A percentile compares a stretch with the other conserved stretches of the same genome.
Evolutionary conservation across 1,139 yeast species (phyloP).

Genomic region (Diutina pseudorugosa): DNA sequence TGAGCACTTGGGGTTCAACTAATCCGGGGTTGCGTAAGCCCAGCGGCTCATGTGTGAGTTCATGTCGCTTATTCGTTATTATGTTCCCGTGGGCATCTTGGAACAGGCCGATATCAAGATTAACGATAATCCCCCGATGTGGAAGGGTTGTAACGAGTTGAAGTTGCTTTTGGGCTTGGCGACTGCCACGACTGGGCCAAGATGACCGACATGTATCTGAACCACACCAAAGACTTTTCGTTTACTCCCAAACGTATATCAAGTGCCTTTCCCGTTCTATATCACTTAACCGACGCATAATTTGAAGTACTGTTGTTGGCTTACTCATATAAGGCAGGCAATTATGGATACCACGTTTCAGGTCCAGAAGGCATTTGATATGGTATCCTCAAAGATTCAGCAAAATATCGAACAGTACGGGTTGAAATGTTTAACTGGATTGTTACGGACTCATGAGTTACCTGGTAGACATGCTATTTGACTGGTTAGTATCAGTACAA

Average conservation of each 20-base stretch:
- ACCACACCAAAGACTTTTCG: conserved; percentile 65
- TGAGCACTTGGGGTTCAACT: conserved; percentile 98
- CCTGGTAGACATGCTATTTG: too few species aligned
- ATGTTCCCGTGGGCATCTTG: conserved; percentile 85
- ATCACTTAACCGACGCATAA: too few species aligned
- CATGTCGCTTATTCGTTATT: conserved; percentile 85
- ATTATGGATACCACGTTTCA: too few species aligned
- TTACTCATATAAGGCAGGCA: too few species aligned
- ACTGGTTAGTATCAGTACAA: too few species aligned
- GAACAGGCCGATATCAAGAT: conserved; percentile 81
- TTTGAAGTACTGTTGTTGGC: too few species aligned
- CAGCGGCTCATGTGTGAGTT: conserved; percentile 92
- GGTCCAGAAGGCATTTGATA: too few species aligned
- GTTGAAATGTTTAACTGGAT: too few species aligned
- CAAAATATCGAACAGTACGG: too few species aligned
- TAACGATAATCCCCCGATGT: conserved; percentile 87
- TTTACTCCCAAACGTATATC: conserved; percentile 93
- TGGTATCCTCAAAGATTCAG: too few species aligned
- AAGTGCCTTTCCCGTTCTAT: conserved; percentile 50
- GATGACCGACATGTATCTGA: conserved; percentile 87
- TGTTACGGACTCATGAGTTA: too few species aligned
- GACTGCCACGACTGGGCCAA: conserved; percentile 94
- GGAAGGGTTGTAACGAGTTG: conserved; percentile 90
- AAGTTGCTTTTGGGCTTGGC: conserved; percentile 81
- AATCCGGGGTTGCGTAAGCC: conserved; percentile 78